Evolutionary conservation across 495 filamentous ascomycete species (phyloP).

Genomic region (Tuber brumale): DNA sequence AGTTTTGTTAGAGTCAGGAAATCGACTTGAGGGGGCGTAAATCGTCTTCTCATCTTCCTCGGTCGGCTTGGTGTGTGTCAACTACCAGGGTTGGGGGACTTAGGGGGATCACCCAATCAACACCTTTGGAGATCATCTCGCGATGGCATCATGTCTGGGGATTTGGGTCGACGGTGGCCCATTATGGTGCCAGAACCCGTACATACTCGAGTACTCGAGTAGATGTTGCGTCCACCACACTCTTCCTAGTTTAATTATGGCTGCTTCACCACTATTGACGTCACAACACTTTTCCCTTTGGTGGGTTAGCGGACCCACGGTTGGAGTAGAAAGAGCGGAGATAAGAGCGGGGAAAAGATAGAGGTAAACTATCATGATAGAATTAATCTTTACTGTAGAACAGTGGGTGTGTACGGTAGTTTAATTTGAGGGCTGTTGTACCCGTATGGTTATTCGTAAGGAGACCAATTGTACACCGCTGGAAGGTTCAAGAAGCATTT

Average conservation of each 20-base stretch:
- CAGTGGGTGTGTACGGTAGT: not conserved
- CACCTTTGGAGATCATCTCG: too few relatives aligned
- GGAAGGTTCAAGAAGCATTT: not conserved
- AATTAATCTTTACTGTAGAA: not conserved
- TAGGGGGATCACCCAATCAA: too few relatives aligned
- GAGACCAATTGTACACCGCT: not conserved
- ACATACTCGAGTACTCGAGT: too few relatives aligned
- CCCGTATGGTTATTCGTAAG: conserved; percentile 10
- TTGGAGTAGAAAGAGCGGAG: not conserved
- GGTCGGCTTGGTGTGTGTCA: too few relatives aligned
- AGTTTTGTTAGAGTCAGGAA: too few relatives aligned
- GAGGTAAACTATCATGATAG: not conserved
- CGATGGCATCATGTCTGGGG: too few relatives aligned
- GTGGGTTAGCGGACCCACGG: not conserved
- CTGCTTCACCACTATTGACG: not conserved
- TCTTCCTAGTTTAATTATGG: not conserved
- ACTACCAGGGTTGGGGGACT: too few relatives aligned
- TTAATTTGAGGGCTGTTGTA: conserved; percentile 4
- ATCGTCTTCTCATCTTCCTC: too few relatives aligned
- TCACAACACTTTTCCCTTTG: not conserved
- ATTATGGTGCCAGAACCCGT: too few relatives aligned
- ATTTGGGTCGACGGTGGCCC: too few relatives aligned
- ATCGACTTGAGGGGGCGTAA: too few relatives aligned
- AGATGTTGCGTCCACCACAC: too few relatives aligned
- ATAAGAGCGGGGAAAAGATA: not conserved